Conservation (phyloP, 2,329 filamentous ascomycete genomes). For the Aspergillus caelatus region DNA sequence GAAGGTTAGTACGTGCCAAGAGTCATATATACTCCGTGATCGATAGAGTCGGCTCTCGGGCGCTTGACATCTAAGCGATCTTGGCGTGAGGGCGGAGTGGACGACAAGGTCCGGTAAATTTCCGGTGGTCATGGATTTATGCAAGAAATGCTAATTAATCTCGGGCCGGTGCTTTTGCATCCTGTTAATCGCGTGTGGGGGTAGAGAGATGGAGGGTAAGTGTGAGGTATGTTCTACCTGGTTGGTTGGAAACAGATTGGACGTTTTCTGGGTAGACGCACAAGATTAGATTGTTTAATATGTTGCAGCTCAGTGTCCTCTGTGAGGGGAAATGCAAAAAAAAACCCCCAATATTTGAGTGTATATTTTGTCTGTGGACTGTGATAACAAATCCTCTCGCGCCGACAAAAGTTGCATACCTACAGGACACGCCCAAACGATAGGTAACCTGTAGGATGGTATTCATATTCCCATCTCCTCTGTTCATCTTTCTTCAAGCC, state of each 20-base stretch:
- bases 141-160: neutral
- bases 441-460: too few relatives aligned
- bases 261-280: too few relatives aligned
- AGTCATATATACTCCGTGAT: neutral
- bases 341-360: too few relatives aligned
- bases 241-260: neutral
- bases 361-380: too few relatives aligned
- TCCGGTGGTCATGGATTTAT: neutral
- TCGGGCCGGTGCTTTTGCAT: neutral
- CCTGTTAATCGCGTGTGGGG: neutral
- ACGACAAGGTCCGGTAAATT: conserved; percentile 12
- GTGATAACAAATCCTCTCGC: too few relatives aligned
- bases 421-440: too few relatives aligned
- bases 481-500: too few relatives aligned
- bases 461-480: too few relatives aligned
- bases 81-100: conserved; percentile 11
- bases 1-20: neutral
- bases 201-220: neutral
- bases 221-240: neutral
- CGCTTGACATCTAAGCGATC: neutral
- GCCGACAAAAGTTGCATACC: too few relatives aligned
- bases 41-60: neutral
- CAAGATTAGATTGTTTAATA: too few relatives aligned
- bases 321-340: too few relatives aligned
- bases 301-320: too few relatives aligned